phyloP scores from a whole-genome alignment of 441 rosid species.

The Capsella rubella region DNA sequence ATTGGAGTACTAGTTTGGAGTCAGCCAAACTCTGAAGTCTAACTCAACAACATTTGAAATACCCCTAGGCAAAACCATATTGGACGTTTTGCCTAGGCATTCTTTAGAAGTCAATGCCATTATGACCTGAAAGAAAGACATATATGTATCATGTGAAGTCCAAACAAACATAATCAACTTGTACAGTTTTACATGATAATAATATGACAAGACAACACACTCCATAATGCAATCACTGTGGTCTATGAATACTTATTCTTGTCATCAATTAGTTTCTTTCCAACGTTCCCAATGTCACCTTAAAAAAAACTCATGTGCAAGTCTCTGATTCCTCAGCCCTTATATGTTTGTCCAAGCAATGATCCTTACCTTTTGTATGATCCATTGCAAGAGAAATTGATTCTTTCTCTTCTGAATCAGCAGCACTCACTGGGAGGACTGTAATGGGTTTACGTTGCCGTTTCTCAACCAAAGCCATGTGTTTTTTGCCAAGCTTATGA shows the following conservation, averaged over 20 bases:
- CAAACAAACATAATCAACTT: not conserved
- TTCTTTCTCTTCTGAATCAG: not conserved
- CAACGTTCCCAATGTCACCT: not conserved
- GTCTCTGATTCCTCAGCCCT: not conserved
- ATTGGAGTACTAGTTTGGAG: not conserved
- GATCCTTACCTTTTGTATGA: slow-evolving; percentile 5
- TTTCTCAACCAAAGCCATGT: slow-evolving; percentile 42
- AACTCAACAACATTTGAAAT: not conserved
- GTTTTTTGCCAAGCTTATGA: slow-evolving; percentile 68
- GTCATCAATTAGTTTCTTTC: not conserved
- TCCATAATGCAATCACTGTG: not conserved
- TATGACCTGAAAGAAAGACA: not conserved
- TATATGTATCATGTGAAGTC: not conserved
- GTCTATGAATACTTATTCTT: not conserved
- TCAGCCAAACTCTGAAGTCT: too few species aligned
- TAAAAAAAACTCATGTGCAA: not conserved
- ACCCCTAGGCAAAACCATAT: not conserved
- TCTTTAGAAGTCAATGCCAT: not conserved
- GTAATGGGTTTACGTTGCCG: not conserved
- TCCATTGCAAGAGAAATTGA: not conserved
- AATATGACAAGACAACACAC: not conserved
- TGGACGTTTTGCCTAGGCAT: not conserved
- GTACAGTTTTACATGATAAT: not conserved
- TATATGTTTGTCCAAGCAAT: not conserved
- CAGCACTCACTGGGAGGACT: slow-evolving; percentile 5